These are phyloP conservation scores for Eucalyptus victrix DNA, from an alignment of 345 rosid genomes.

Conservation along the genomic window DNA sequence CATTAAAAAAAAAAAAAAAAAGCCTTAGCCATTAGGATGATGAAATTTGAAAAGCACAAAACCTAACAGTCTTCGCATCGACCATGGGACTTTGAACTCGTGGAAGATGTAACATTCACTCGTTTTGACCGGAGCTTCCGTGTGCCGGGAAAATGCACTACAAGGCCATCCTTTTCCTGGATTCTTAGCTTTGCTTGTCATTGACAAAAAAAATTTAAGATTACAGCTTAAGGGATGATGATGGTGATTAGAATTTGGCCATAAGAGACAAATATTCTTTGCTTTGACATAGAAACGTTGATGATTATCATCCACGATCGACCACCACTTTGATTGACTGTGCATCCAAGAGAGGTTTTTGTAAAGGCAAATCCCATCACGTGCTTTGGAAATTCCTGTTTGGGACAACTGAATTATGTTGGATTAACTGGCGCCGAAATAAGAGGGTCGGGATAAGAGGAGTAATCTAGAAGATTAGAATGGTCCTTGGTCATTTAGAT, in stretches of 20 bases:
- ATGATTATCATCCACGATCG: not conserved
- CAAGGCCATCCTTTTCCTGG: not conserved
- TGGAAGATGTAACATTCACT: not conserved
- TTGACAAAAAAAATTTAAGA: not conserved
- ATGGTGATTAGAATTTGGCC: not conserved
- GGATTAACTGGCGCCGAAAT: not conserved
- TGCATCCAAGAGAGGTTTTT: not conserved
- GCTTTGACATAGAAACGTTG: not conserved
- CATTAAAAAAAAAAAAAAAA: no score
- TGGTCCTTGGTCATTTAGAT: not conserved
- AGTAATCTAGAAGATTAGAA: not conserved
- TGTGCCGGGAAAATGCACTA: not conserved
- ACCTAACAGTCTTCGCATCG: not conserved
- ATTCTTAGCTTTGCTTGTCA: not conserved
- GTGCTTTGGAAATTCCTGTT: not conserved
- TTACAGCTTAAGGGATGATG: not conserved
- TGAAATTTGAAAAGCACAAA: not conserved
- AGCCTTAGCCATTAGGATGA: not conserved
- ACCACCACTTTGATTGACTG: not conserved
- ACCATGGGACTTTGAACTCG: not conserved
- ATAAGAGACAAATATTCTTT: not conserved
- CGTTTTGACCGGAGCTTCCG: not conserved
- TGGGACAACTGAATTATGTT: not conserved
- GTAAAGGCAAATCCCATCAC: not conserved
- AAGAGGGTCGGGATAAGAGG: not conserved